These are phyloP conservation scores for barrel medic (Medicago truncatula) DNA, from an alignment of 306 rosid genomes.

Conservation along the genomic window DNA sequence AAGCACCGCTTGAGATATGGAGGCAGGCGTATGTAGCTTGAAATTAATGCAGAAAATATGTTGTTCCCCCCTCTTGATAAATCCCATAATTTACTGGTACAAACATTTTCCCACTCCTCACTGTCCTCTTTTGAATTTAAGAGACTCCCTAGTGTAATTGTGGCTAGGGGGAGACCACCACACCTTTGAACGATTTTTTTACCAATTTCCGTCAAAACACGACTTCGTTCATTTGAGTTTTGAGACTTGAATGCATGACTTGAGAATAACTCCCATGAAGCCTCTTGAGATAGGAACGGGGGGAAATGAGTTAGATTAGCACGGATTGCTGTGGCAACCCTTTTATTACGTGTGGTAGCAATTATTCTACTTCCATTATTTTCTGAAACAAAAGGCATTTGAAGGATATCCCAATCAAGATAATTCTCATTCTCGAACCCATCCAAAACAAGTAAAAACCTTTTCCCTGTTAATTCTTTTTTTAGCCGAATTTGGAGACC, in stretches of 20 bases:
- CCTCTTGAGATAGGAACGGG: neutral
- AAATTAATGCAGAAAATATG: too few relatives aligned
- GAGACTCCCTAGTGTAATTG: neutral
- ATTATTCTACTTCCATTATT: neutral
- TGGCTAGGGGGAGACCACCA: neutral
- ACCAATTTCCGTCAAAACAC: neutral
- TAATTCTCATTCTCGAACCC: neutral
- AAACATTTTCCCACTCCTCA: neutral
- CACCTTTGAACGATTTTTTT: neutral
- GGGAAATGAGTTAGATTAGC: neutral
- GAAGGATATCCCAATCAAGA: neutral
- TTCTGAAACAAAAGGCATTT: neutral
- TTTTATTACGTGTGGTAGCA: neutral
- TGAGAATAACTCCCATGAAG: neutral
- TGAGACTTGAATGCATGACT: neutral
- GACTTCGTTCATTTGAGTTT: neutral
- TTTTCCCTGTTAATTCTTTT: neutral
- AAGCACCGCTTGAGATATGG: too few relatives aligned
- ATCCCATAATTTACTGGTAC: neutral
- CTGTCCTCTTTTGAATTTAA: neutral
- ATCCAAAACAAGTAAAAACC: neutral
- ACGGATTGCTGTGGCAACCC: neutral
- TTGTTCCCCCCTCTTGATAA: neutral
- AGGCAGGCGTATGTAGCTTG: too few relatives aligned
- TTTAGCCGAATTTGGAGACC: too few relatives aligned